phyloP scores from a whole-genome alignment of 768 basidiomycete genomes.

The Mycena polygramma region DNA sequence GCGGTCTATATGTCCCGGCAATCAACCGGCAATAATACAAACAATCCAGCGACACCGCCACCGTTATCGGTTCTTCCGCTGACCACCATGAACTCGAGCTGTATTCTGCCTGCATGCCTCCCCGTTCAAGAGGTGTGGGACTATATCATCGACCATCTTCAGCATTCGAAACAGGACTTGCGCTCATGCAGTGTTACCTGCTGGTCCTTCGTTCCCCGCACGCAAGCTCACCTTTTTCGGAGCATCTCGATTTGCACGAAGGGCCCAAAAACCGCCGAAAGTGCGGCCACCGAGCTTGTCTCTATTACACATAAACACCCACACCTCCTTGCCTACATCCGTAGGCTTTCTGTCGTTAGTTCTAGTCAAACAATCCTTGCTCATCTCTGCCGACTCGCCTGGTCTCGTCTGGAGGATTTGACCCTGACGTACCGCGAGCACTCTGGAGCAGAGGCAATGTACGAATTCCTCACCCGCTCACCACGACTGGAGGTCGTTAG shows the following conservation, averaged over 20 bases:
- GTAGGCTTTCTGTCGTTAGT: background rate
- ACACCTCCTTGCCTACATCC: constrained; percentile 2
- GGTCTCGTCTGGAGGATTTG: constrained; percentile 1
- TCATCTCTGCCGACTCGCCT: background rate
- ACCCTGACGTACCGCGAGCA: background rate
- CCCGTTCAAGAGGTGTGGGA: constrained; percentile 17
- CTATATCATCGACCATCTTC: constrained; percentile 1
- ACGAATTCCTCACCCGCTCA: background rate
- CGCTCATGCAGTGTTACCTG: constrained; percentile 11
- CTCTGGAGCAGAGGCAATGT: background rate
- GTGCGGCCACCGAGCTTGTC: background rate
- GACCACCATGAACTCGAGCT: constrained; percentile 20
- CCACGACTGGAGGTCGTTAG: too few species aligned
- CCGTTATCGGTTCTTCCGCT: too few species aligned
- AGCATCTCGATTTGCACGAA: background rate
- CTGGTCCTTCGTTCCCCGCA: background rate
- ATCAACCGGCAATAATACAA: too few species aligned
- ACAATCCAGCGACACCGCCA: too few species aligned
- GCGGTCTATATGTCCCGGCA: too few species aligned
- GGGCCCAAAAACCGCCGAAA: too few species aligned
- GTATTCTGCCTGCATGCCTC: background rate
- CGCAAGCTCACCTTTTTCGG: background rate
- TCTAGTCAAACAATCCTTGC: background rate
- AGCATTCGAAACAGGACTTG: background rate
- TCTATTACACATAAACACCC: background rate